A percentile compares a stretch with the other conserved stretches of the same genome.
Evolutionary conservation across 768 basidiomycete genomes (phyloP).

Genomic region (Rhodosporidiobolus odoratus): DNA sequence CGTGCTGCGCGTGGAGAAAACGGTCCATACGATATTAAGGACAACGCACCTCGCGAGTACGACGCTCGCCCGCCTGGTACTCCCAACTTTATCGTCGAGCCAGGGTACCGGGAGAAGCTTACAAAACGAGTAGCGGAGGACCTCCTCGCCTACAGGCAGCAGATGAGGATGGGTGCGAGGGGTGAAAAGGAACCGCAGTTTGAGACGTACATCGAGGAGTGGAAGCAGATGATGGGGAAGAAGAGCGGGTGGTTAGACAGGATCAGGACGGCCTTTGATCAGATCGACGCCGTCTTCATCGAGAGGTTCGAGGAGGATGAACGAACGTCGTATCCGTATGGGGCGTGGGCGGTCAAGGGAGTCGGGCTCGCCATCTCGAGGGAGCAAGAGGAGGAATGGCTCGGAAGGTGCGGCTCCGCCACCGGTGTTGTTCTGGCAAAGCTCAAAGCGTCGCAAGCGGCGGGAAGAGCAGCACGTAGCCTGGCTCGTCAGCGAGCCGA

Average conservation of each 20-base stretch:
- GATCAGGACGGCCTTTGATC: conserved; percentile 85
- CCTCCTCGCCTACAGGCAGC: conserved; percentile 44
- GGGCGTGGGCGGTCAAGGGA: conserved; percentile 40
- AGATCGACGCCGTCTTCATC: conserved; percentile 54
- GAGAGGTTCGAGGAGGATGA: conserved; percentile 36
- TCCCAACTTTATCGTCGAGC: conserved; percentile 63
- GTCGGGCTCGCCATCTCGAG: conserved; percentile 30
- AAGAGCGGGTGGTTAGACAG: conserved; percentile 58
- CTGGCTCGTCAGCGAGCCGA: background rate
- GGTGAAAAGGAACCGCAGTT: conserved; percentile 42
- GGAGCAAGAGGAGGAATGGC: conserved; percentile 29
- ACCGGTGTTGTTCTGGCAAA: conserved; percentile 5
- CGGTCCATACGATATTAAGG: conserved; percentile 29
- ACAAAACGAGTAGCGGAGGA: conserved; percentile 57
- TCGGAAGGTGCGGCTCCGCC: background rate
- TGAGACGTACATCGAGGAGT: conserved; percentile 31
- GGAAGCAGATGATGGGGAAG: background rate
- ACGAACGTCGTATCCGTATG: conserved; percentile 30
- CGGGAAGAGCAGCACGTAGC: background rate
- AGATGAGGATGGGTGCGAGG: conserved; percentile 40
- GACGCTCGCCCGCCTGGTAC: background rate
- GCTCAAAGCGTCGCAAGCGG: conserved; percentile 3
- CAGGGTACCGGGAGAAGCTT: conserved; percentile 70
- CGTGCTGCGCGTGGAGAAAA: conserved; percentile 46
- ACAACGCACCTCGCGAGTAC: conserved; percentile 13